Evolutionary conservation across 208 protist species (phyloP), one percentile per base, ranked within the genome.

Genomic region (Acanthamoeba polyphaga): DNA sequence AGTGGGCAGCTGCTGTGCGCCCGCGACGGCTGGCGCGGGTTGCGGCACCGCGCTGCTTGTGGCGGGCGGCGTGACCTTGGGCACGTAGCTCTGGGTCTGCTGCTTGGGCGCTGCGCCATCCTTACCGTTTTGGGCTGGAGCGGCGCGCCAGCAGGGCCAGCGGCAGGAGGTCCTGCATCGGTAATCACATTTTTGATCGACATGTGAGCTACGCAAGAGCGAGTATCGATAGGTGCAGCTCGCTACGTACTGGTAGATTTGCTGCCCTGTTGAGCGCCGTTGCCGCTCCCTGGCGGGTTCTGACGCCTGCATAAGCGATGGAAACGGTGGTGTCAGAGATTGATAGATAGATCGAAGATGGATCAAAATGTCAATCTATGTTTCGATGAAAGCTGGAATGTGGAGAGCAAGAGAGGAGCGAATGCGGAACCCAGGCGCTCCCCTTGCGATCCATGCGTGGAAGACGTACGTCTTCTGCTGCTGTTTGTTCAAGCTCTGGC

Each of bases 401-500:
- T 38, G 1, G 38, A 38, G 38, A 55, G 51, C 9, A 17, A 58
- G 53, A 58, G 15, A 17, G 15, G 53, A 58, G 15, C 13, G 7
- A 58, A 5, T 58, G 13, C 53, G 15, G 1, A 9, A 9, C 15
- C 53, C 13, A 17, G 53, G 3, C 1, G 13, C 53, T 58, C 22
- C 66, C 66, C 10, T 74, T n/a, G 22, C 43, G 22, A 74, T 74
- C 29, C 12, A 27, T 10, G 22, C 22, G 13, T 29, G 66, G 17
- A 58, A 85, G 5, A 85, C 76, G 76, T 85, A 85, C 76, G 60
- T 66, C 60, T 66, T 66, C 60, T 85, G 38, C 49, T 85, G 76
- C 76, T 85, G 76, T 85, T 85, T 85, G 76, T 85, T 85, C 49
- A 58, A 85, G 76, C 76, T 85, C 76, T 51, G 76, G 29, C 27